Evolutionary conservation across 768 basidiomycete genomes (phyloP).

Genomic region (Leccinum variicolor): DNA sequence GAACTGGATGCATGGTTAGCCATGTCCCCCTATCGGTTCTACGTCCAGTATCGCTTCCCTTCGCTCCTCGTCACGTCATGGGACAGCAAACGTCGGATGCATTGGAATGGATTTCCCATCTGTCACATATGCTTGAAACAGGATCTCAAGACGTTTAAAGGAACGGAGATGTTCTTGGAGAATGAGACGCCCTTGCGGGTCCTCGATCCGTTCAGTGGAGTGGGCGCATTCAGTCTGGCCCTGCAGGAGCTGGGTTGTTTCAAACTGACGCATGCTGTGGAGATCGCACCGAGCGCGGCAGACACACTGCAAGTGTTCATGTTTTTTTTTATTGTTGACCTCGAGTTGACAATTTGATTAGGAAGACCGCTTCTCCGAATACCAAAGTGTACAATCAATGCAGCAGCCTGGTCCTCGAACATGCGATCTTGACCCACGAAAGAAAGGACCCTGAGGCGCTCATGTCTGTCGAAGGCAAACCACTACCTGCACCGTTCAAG

Average conservation of each 20-base stretch:
- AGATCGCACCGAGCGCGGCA: conserved; percentile 75
- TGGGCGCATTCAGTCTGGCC: conserved; percentile 61
- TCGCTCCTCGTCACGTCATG: conserved; percentile 37
- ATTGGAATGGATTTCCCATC: conserved; percentile 36
- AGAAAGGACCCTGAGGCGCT: conserved; percentile 41
- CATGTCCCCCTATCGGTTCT: conserved; percentile 57
- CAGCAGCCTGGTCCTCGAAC: conserved; percentile 57
- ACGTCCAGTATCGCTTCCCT: conserved; percentile 49
- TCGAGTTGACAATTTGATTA: conserved; percentile 5
- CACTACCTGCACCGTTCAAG: conserved; percentile 44
- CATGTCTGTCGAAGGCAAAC: conserved; percentile 35
- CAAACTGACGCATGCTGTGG: conserved; percentile 61
- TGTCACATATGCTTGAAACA: conserved; percentile 43
- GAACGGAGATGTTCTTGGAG: conserved; percentile 32
- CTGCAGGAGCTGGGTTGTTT: conserved; percentile 54
- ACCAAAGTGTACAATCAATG: conserved; percentile 68
- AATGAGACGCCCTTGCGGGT: conserved; percentile 27
- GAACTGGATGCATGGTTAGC: conserved; percentile 46
- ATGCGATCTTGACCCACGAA: conserved; percentile 51
- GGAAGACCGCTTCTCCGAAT: conserved; percentile 50
- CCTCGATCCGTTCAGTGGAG: conserved; percentile 44
- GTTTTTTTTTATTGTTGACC: not conserved
- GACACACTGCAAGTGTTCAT: conserved; percentile 47
- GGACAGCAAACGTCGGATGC: conserved; percentile 33
- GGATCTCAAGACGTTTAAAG: conserved; percentile 30